These are phyloP conservation scores for Silene uniflora DNA, from an alignment of 148 eudicot genomes.

Conservation along the genomic window DNA sequence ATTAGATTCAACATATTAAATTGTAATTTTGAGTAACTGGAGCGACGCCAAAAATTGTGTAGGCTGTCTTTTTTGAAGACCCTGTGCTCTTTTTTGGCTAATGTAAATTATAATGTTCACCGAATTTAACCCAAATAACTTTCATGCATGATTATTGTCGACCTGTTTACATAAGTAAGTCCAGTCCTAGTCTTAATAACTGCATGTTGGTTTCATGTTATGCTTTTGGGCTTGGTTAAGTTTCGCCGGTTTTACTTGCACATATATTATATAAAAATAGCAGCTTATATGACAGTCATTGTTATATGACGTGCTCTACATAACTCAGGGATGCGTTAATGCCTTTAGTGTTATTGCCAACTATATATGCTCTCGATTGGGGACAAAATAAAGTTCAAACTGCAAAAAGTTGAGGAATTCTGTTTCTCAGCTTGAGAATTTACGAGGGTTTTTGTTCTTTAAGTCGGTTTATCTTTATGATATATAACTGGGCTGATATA, in stretches of 20 bases:
- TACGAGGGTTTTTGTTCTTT: background rate
- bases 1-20: too few relatives aligned
- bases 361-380: background rate
- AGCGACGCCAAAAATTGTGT: background rate
- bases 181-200: background rate
- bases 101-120: background rate
- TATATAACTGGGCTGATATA: background rate
- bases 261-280: background rate
- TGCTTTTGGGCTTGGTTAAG: background rate
- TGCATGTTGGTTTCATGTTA: background rate
- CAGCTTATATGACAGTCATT: background rate
- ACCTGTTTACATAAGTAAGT: background rate
- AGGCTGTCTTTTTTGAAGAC: background rate
- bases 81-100: background rate
- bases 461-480: background rate
- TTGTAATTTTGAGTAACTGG: background rate
- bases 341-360: background rate
- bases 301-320: too few relatives aligned
- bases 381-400: background rate
- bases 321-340: background rate
- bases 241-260: background rate
- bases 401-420: background rate
- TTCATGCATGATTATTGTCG: background rate
- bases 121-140: background rate
- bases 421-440: background rate